Evolutionary conservation across 306 rosid species (phyloP).

Genomic region (Corylus americana): DNA sequence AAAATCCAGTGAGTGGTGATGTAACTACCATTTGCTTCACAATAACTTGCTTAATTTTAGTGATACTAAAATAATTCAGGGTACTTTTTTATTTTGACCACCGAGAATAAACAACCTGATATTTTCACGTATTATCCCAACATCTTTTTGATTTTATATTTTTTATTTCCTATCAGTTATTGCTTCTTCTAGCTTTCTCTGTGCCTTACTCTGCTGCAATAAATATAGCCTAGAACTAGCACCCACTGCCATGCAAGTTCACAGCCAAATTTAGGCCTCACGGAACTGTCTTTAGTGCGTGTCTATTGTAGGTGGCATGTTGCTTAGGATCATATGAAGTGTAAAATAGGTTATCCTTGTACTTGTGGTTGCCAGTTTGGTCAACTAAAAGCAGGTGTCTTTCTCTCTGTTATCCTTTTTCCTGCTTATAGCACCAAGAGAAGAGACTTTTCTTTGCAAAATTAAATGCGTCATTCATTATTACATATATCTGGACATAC

Average conservation of each 20-base stretch:
- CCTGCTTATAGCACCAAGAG: background rate
- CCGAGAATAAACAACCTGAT: background rate
- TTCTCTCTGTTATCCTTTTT: background rate
- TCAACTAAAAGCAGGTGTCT: background rate
- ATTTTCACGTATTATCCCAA: background rate
- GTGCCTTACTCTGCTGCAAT: background rate
- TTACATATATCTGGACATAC: background rate
- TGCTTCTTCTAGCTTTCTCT: background rate
- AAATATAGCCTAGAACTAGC: background rate
- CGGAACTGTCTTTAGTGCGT: background rate
- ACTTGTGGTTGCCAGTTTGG: background rate
- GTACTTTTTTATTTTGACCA: background rate
- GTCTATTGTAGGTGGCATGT: background rate
- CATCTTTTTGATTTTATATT: background rate
- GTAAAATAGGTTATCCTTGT: background rate
- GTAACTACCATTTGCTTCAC: background rate
- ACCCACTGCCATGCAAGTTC: background rate
- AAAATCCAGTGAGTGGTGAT: background rate
- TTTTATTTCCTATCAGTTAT: background rate
- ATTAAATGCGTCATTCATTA: background rate
- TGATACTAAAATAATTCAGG: background rate
- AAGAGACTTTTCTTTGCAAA: background rate
- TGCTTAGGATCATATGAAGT: background rate
- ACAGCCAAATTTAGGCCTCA: background rate
- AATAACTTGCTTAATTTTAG: background rate